Percentiles rank a stretch among this genome's conserved stretches.
Conservation (phyloP, 176 grass and related monocot species). For the Neostapfia colusana region DNA sequence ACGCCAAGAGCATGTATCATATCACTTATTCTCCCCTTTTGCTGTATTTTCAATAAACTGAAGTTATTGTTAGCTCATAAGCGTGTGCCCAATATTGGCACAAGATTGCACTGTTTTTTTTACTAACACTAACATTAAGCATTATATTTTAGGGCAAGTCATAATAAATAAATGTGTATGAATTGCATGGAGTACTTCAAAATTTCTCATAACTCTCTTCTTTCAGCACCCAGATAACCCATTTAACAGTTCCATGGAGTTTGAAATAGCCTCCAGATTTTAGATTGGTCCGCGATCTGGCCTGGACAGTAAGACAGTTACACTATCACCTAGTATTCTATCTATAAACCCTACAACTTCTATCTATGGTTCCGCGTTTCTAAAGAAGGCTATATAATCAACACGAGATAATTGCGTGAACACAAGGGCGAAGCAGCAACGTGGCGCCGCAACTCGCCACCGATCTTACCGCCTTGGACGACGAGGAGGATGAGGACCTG, state of each 20-base stretch:
- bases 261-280: background rate
- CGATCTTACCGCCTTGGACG: slow-evolving; percentile 47
- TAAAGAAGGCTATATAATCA: background rate
- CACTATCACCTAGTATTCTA: background rate
- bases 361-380: background rate
- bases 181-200: background rate
- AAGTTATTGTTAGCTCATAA: background rate
- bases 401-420: background rate
- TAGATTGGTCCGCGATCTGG: background rate
- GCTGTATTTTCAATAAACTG: background rate
- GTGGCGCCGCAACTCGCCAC: background rate
- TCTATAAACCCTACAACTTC: background rate
- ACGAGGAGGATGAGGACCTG: slow-evolving; percentile 31
- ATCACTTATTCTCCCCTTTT: background rate
- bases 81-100: background rate
- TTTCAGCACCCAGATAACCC: background rate
- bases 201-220: background rate
- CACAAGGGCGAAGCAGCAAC: background rate
- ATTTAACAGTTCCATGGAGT: background rate
- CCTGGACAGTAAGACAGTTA: background rate
- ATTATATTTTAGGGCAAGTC: too few species aligned
- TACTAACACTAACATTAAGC: background rate
- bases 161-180: background rate
- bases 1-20: background rate
- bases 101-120: background rate